These are phyloP conservation scores for Pholiota adiposa DNA, from an alignment of 1,284 basidiomycete species.

Conservation along the genomic window DNA sequence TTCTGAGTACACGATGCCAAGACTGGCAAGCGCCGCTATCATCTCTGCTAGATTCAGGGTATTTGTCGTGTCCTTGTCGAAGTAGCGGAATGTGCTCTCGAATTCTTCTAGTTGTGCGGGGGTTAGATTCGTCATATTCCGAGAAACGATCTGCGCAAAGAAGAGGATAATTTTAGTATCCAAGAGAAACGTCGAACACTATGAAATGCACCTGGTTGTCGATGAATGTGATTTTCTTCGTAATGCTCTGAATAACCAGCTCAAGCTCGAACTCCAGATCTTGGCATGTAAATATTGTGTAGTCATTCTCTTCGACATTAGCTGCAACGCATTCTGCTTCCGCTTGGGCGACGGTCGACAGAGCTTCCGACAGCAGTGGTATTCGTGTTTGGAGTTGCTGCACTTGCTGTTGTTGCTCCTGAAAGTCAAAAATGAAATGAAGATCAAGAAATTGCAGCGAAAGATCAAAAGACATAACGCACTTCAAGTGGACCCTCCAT, in stretches of 20 bases:
- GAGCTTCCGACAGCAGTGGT: slow-evolving; percentile 59
- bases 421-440: not conserved
- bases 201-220: slow-evolving; percentile 82
- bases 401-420: slow-evolving; percentile 43
- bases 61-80: slow-evolving; percentile 93
- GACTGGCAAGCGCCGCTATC: slow-evolving; percentile 89
- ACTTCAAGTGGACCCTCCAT: slow-evolving; percentile 85
- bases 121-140: slow-evolving; percentile 90
- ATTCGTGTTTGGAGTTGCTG: slow-evolving; percentile 66
- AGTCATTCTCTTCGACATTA: slow-evolving; percentile 97
- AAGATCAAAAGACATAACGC: slow-evolving; percentile 14
- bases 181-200: not conserved
- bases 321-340: slow-evolving; percentile 86
- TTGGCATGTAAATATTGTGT: slow-evolving; percentile 89
- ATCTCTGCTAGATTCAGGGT: slow-evolving; percentile 87
- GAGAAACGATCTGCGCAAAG: slow-evolving; percentile 77
- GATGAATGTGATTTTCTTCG: slow-evolving; percentile 92
- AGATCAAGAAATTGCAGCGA: not conserved
- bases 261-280: slow-evolving; percentile 93
- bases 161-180: not conserved
- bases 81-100: slow-evolving; percentile 96
- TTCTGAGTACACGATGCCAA: slow-evolving; percentile 94
- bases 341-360: slow-evolving; percentile 59
- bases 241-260: slow-evolving; percentile 79
- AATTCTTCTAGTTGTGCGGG: slow-evolving; percentile 98